A percentile compares a stretch with the other conserved stretches of the same genome.
Evolutionary conservation across 768 basidiomycete species (phyloP).

Genomic region (Coprinopsis marcescibilis): DNA sequence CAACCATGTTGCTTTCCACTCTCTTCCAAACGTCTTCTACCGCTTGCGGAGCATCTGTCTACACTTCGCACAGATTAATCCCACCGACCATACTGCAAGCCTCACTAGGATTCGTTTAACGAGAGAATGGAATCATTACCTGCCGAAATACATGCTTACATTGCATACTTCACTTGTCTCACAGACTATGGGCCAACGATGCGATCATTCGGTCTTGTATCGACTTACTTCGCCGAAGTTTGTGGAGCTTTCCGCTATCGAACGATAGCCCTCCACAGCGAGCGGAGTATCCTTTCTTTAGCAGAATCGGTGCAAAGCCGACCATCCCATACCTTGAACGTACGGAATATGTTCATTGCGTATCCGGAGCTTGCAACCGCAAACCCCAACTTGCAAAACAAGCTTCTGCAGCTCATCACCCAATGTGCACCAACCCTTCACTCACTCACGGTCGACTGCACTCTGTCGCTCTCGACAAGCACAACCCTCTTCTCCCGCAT

Average conservation of each 20-base stretch:
- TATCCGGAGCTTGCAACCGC: background rate
- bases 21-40: too few species aligned
- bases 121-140: slow-evolving; percentile 32
- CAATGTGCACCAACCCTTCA: slow-evolving; percentile 36
- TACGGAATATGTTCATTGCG: background rate
- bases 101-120: slow-evolving; percentile 2
- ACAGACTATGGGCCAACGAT: slow-evolving; percentile 30
- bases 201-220: slow-evolving; percentile 32
- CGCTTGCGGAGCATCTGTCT: background rate
- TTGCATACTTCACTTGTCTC: slow-evolving; percentile 35
- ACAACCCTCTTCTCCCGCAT: slow-evolving; percentile 35
- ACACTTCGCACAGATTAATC: slow-evolving; percentile 4
- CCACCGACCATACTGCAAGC: background rate
- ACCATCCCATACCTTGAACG: background rate
- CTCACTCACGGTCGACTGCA: slow-evolving; percentile 32
- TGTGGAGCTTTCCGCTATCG: slow-evolving; percentile 35
- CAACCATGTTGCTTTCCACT: background rate
- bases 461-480: slow-evolving; percentile 27
- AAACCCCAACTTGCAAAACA: slow-evolving; percentile 4
- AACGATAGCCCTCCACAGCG: slow-evolving; percentile 29
- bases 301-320: background rate
- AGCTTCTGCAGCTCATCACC: slow-evolving; percentile 26
- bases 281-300: slow-evolving; percentile 22
- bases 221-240: slow-evolving; percentile 33
- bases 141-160: slow-evolving; percentile 39